These are phyloP conservation scores for Tubosaeta sp. DNA, from an alignment of 768 basidiomycete species.

Conservation along the genomic window DNA sequence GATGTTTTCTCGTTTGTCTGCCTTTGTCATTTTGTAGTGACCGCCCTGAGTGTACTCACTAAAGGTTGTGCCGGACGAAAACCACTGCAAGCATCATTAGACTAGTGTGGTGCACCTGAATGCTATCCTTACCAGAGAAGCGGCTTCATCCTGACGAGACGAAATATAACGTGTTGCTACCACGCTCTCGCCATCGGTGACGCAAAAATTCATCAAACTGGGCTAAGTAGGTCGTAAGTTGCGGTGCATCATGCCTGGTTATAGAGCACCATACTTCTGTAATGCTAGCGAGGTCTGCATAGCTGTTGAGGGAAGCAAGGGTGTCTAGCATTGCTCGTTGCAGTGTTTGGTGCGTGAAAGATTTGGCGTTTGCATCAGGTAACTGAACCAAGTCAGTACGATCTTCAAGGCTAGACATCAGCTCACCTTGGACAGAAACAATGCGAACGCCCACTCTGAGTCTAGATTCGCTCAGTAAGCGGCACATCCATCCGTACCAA, in stretches of 20 bases:
- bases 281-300: constrained; percentile 68
- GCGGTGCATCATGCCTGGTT: not conserved
- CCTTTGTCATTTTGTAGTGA: constrained; percentile 93
- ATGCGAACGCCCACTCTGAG: constrained; percentile 95
- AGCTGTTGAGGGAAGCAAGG: constrained; percentile 70
- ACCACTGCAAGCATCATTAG: constrained; percentile 55
- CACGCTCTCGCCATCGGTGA: constrained; percentile 92
- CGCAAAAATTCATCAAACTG: constrained; percentile 91
- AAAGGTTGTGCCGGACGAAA: constrained; percentile 92
- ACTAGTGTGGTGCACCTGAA: not conserved
- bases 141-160: constrained; percentile 86
- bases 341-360: constrained; percentile 68
- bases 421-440: constrained; percentile 78
- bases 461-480: constrained; percentile 41
- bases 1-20: constrained; percentile 93
- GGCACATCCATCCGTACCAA: not conserved
- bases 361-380: constrained; percentile 69
- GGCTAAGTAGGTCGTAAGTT: constrained; percentile 44
- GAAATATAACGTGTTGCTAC: constrained; percentile 95
- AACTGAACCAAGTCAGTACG: constrained; percentile 44
- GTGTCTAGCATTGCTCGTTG: constrained; percentile 88
- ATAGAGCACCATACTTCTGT: constrained; percentile 50
- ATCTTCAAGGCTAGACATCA: not conserved
- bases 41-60: constrained; percentile 86
- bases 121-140: constrained; percentile 61